Base-by-base conservation (phyloP, 192 early-diverging fungal genomes). In the Entomortierella lignicola region DNA sequence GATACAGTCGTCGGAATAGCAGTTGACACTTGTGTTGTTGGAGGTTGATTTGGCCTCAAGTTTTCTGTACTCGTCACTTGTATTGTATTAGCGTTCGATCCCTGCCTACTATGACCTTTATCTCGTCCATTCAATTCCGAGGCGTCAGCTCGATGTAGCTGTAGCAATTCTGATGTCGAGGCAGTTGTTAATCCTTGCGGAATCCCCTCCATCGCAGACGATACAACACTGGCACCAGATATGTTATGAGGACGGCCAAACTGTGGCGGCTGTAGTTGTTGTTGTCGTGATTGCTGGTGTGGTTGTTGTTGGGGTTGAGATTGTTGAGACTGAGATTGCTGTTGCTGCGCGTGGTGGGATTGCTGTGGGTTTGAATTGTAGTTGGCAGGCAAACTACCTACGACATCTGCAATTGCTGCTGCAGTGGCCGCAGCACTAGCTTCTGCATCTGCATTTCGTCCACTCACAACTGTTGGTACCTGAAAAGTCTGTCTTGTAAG, bases 391-490 rank as follows among this genome's bases (percentile, higher is more conserved):
- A 66, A 21, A 2, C 50, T 66, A 25, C 72, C 63, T 5, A 70
- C 67, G 21, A 55, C 66, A 60, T 70, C 67, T 29, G 75, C 75
- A 10, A 79, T 69, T 3, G 72, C 72, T 0, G 59, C 72, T 21
- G 64, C 72, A 1, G 72, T 74, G 8, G 72, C 72, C 2, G 58
- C 72, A 1, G 72, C 63, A n/a, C 47, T 55, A 1, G 72, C 72
- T 26, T 66, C 62, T 11, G 61, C 67, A 18, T 70, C 75, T 11
- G 67, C 51, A 47, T 50, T 47, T 25, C 75, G 55, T 27, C 31
- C 50, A 39, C 37, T n/a, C 15, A 31, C 59, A 23, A 79, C 47
- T 21, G 42, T 51, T 0, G 75, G 75, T 23, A 79, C 43, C 29
- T 70, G 75, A 25, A 44, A 79, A 11, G 48, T 51, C 31, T 70